Percentiles rank a stretch among this genome's conserved stretches.
phyloP scores from a whole-genome alignment of 345 rosid species.

The Erodium maritimum region DNA sequence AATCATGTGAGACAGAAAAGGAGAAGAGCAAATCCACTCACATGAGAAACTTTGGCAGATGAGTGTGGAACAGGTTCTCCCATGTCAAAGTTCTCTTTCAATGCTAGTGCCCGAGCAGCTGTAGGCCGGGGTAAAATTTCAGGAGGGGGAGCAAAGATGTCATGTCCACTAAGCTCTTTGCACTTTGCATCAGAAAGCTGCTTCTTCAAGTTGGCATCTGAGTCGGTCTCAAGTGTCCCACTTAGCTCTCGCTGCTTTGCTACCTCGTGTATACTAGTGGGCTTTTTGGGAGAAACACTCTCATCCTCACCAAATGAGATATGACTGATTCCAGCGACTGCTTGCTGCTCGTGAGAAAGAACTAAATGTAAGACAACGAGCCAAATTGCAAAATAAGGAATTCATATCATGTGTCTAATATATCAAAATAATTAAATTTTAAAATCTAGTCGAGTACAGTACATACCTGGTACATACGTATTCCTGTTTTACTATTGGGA shows the following conservation, averaged over 20 bases:
- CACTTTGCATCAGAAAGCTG: constrained; percentile 78
- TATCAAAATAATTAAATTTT: background rate
- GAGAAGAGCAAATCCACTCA: constrained; percentile 3
- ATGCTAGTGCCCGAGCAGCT: constrained; percentile 51
- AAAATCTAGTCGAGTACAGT: background rate
- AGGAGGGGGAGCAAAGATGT: constrained; percentile 94
- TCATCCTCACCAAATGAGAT: constrained; percentile 89
- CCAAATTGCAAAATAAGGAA: background rate
- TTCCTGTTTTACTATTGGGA: constrained; percentile 19
- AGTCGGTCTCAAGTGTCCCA: constrained; percentile 60
- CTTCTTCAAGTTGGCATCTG: constrained; percentile 52
- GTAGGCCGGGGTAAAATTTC: constrained; percentile 78
- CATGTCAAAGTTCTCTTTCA: constrained; percentile 58
- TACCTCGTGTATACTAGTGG: constrained; percentile 58
- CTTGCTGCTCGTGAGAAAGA: constrained; percentile 36
- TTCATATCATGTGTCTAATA: background rate
- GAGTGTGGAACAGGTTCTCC: constrained; percentile 41
- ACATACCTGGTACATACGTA: constrained; percentile 79
- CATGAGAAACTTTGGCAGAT: constrained; percentile 20
- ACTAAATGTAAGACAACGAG: background rate
- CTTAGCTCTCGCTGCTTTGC: constrained; percentile 95
- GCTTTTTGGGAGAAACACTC: constrained; percentile 60
- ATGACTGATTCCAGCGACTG: constrained; percentile 79
- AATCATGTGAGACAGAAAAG: background rate
- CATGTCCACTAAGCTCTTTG: constrained; percentile 86